Evolutionary conservation across 2,329 filamentous ascomycete species (phyloP).

Genomic region (Pleurostoma richardsiae): DNA sequence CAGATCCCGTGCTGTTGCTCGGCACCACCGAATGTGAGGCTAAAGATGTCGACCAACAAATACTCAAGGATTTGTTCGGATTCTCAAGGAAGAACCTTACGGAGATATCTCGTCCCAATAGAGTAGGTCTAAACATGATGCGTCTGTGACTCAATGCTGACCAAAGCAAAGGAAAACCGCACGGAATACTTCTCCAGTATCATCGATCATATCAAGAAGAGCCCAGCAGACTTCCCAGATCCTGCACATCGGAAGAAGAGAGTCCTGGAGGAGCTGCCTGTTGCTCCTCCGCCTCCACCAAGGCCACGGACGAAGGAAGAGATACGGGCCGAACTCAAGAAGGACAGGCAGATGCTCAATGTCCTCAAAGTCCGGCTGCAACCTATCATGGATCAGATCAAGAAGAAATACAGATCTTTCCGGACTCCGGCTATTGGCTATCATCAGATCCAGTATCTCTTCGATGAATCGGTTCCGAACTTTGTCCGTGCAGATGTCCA

Average conservation of each 20-base stretch:
- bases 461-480: constrained; percentile 75
- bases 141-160: background rate
- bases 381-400: constrained; percentile 96
- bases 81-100: constrained; percentile 77
- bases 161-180: constrained; percentile 48
- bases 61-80: constrained; percentile 77
- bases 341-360: constrained; percentile 80
- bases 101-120: constrained; percentile 61
- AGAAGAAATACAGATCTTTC: constrained; percentile 84
- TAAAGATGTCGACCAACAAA: constrained; percentile 54
- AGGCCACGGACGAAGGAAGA: constrained; percentile 71
- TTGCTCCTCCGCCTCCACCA: constrained; percentile 68
- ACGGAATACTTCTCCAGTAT: constrained; percentile 74
- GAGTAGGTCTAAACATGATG: constrained; percentile 34
- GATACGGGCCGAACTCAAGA: constrained; percentile 72
- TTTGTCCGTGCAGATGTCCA: constrained; percentile 58
- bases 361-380: constrained; percentile 83
- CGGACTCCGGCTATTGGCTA: constrained; percentile 74
- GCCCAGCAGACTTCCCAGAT: constrained; percentile 82
- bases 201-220: constrained; percentile 70
- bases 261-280: constrained; percentile 68
- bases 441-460: constrained; percentile 71
- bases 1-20: constrained; percentile 82
- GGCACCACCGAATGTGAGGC: constrained; percentile 72
- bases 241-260: constrained; percentile 82